Conservation (phyloP, 2,329 filamentous ascomycete species). For the Hymenoscyphus fraxineus region DNA sequence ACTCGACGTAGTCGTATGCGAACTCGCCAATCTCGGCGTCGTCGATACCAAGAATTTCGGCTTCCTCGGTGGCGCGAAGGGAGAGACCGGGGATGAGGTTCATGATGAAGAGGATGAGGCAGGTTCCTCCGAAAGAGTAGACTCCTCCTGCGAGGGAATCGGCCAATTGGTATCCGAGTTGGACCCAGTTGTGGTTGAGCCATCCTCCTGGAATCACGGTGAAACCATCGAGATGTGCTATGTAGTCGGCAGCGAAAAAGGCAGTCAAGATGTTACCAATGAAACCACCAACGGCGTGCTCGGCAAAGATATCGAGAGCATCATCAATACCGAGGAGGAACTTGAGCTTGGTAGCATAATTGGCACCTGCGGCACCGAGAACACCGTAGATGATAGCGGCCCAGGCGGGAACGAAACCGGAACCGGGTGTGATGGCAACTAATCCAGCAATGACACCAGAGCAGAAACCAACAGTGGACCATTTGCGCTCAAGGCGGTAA, state of each 20-base stretch:
- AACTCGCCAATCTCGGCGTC: constrained; percentile 91
- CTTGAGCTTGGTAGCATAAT: constrained; percentile 89
- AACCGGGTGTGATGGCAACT: constrained; percentile 84
- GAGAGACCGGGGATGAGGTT: constrained; percentile 73
- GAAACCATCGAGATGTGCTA: constrained; percentile 73
- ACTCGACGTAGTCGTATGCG: constrained; percentile 87
- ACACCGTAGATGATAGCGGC: constrained; percentile 76
- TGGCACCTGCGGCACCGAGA: constrained; percentile 72
- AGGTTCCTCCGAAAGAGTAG: constrained; percentile 77
- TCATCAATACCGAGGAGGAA: constrained; percentile 79
- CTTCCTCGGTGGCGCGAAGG: constrained; percentile 70
- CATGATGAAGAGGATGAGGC: constrained; percentile 74
- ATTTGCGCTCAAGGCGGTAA: constrained; percentile 84
- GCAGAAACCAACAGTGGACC: constrained; percentile 91
- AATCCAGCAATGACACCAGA: constrained; percentile 84
- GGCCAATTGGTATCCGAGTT: constrained; percentile 78
- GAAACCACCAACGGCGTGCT: constrained; percentile 73
- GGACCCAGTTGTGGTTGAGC: constrained; percentile 79
- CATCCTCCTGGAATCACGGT: constrained; percentile 70
- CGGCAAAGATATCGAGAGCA: constrained; percentile 83
- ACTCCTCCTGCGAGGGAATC: constrained; percentile 72
- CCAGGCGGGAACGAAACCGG: constrained; percentile 81
- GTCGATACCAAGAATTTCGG: constrained; percentile 80
- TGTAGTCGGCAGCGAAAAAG: constrained; percentile 78
- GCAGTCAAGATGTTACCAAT: constrained; percentile 76